Percentiles rank a stretch among this genome's conserved stretches.
phyloP scores from a whole-genome alignment of 2,329 filamentous ascomycete species.

The Cucurbitaria berberidis region DNA sequence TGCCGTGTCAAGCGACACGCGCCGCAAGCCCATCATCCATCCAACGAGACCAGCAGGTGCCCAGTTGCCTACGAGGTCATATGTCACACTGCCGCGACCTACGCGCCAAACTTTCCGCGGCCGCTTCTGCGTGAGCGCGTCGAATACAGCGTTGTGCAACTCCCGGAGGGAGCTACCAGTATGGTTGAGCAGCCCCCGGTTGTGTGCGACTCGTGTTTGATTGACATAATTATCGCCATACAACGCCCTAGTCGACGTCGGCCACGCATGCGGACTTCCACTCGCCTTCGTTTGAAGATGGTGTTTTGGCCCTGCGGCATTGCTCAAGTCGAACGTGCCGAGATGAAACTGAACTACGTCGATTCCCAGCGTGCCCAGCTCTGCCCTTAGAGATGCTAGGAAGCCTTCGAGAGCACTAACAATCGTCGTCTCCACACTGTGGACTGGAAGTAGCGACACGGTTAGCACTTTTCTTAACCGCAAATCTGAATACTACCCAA shows the following conservation, averaged over 20 bases:
- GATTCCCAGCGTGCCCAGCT: slow-evolving; percentile 77
- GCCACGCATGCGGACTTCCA: slow-evolving; percentile 48
- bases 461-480: too few species aligned
- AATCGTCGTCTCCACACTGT: slow-evolving; percentile 85
- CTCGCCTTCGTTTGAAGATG: slow-evolving; percentile 42
- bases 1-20: slow-evolving; percentile 52
- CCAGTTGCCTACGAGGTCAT: slow-evolving; percentile 84
- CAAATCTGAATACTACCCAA: too few species aligned
- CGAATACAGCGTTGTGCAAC: slow-evolving; percentile 87
- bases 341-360: slow-evolving; percentile 87
- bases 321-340: slow-evolving; percentile 84
- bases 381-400: slow-evolving; percentile 77
- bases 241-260: slow-evolving; percentile 40
- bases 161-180: slow-evolving; percentile 76
- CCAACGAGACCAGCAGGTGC: slow-evolving; percentile 78
- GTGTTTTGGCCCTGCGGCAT: slow-evolving; percentile 62
- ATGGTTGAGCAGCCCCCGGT: slow-evolving; percentile 61
- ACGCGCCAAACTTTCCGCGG: slow-evolving; percentile 73
- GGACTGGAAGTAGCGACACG: too few species aligned
- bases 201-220: slow-evolving; percentile 46
- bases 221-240: slow-evolving; percentile 49
- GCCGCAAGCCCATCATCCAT: slow-evolving; percentile 88
- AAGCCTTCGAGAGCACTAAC: slow-evolving; percentile 87
- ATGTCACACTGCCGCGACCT: slow-evolving; percentile 82
- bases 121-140: slow-evolving; percentile 74